phyloP scores from a whole-genome alignment of 805 yeast genomes.

The Nakazawaea sp. region DNA sequence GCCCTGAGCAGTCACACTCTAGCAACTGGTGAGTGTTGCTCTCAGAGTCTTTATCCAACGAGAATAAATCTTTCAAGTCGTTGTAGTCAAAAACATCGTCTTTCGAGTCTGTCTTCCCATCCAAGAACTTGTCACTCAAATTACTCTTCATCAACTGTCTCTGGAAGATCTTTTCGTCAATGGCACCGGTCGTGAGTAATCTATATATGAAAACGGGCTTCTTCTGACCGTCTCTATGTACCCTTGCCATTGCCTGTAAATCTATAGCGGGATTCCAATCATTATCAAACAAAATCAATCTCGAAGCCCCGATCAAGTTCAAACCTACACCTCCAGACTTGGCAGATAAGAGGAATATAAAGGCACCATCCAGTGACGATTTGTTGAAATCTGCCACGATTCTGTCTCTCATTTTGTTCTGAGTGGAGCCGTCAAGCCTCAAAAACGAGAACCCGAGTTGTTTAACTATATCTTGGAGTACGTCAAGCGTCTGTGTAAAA shows the following conservation, averaged over 20 bases:
- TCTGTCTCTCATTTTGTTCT: constrained; percentile 54
- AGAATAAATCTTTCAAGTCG: constrained; percentile 73
- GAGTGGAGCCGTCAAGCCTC: constrained; percentile 83
- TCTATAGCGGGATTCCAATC: constrained; percentile 98
- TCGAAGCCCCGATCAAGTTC: constrained; percentile 83
- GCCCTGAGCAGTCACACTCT: constrained; percentile 55
- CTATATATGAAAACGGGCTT: constrained; percentile 77
- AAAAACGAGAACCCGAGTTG: constrained; percentile 42
- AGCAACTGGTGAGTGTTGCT: constrained; percentile 78
- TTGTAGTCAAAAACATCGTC: constrained; percentile 62
- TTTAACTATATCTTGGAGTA: constrained; percentile 52
- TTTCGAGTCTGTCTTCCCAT: constrained; percentile 30
- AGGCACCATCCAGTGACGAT: constrained; percentile 27
- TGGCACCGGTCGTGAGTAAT: constrained; percentile 78
- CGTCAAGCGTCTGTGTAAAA: constrained; percentile 79
- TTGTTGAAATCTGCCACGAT: constrained; percentile 67
- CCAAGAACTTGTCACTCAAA: constrained; percentile 67
- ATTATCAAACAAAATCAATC: constrained; percentile 80
- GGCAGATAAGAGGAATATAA: constrained; percentile 75
- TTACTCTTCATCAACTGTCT: constrained; percentile 82
- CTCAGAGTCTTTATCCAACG: constrained; percentile 38
- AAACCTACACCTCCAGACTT: constrained; percentile 94
- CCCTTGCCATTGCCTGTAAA: constrained; percentile 90
- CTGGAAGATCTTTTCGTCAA: constrained; percentile 92
- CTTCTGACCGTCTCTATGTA: constrained; percentile 90